Evolutionary conservation across 306 rosid species (phyloP).

Genomic region (Begonia masoniana): DNA sequence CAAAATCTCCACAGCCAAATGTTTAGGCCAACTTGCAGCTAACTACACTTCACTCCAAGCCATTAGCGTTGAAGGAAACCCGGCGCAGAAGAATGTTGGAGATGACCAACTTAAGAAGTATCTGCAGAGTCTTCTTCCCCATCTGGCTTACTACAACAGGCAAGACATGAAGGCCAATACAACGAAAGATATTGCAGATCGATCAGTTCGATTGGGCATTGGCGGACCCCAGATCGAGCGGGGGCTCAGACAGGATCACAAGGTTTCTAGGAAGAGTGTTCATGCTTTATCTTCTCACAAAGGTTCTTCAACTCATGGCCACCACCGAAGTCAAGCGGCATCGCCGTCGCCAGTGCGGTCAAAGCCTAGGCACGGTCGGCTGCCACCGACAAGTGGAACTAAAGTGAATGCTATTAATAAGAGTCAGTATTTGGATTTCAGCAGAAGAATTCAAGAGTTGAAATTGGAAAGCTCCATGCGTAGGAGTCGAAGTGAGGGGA

Average conservation of each 20-base stretch:
- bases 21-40: slow-evolving; percentile 95
- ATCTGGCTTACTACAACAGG: slow-evolving; percentile 67
- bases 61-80: slow-evolving; percentile 87
- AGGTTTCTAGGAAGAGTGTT: slow-evolving; percentile 37
- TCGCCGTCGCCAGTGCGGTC: slow-evolving; percentile 27
- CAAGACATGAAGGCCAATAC: slow-evolving; percentile 39
- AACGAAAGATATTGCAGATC: slow-evolving; percentile 53
- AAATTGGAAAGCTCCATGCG: slow-evolving; percentile 31
- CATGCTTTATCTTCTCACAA: slow-evolving; percentile 29
- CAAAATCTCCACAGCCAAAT: slow-evolving; percentile 83
- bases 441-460: slow-evolving; percentile 20
- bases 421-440: slow-evolving; percentile 21
- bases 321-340: slow-evolving; percentile 32
- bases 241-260: slow-evolving; percentile 55
- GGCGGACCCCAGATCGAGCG: slow-evolving; percentile 65
- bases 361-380: slow-evolving; percentile 34
- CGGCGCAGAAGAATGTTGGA: slow-evolving; percentile 88
- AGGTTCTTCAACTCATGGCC: slow-evolving; percentile 28
- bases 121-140: slow-evolving; percentile 87
- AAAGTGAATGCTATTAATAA: slow-evolving; percentile 30
- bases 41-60: slow-evolving; percentile 79
- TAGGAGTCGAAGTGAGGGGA: slow-evolving; percentile 72
- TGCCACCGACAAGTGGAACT: slow-evolving; percentile 38
- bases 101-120: slow-evolving; percentile 84
- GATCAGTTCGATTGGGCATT: slow-evolving; percentile 53